phyloP scores from a whole-genome alignment of 2,329 filamentous ascomycete genomes.

The Colletotrichum graminicola region DNA sequence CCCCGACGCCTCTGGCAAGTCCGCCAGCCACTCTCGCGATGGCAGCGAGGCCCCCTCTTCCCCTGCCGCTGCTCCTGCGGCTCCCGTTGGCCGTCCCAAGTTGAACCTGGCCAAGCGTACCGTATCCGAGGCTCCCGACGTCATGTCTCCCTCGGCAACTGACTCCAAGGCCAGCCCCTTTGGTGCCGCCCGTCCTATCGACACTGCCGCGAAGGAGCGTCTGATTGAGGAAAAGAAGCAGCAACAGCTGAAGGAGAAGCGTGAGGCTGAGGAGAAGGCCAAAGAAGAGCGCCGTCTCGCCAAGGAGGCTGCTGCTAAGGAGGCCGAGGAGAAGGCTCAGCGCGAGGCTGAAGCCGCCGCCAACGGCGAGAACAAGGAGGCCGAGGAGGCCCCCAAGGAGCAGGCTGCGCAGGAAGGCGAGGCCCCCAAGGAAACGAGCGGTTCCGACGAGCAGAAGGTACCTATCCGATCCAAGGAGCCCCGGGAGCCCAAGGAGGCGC shows the following conservation, averaged over 20 bases:
- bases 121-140: constrained; percentile 77
- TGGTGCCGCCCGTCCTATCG: constrained; percentile 92
- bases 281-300: constrained; percentile 78
- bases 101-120: constrained; percentile 93
- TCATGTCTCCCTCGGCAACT: constrained; percentile 62
- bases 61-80: constrained; percentile 66
- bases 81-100: constrained; percentile 76
- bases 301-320: constrained; percentile 74
- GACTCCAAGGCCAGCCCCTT: constrained; percentile 93
- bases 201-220: constrained; percentile 89
- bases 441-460: constrained; percentile 62
- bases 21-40: constrained; percentile 77
- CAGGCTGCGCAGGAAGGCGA: constrained; percentile 49
- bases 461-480: constrained; percentile 54
- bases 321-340: constrained; percentile 62
- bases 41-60: constrained; percentile 82
- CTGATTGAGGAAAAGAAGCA: constrained; percentile 91
- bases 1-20: constrained; percentile 75
- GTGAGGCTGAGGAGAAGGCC: constrained; percentile 86
- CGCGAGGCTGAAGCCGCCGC: constrained; percentile 51
- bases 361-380: constrained; percentile 51
- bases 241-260: constrained; percentile 81
- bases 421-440: constrained; percentile 49
- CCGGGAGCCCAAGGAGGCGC: constrained; percentile 57
- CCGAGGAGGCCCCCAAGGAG: constrained; percentile 41